phyloP scores from a whole-genome alignment of 2,329 filamentous ascomycete species.

The Leptodontidium sp. region DNA sequence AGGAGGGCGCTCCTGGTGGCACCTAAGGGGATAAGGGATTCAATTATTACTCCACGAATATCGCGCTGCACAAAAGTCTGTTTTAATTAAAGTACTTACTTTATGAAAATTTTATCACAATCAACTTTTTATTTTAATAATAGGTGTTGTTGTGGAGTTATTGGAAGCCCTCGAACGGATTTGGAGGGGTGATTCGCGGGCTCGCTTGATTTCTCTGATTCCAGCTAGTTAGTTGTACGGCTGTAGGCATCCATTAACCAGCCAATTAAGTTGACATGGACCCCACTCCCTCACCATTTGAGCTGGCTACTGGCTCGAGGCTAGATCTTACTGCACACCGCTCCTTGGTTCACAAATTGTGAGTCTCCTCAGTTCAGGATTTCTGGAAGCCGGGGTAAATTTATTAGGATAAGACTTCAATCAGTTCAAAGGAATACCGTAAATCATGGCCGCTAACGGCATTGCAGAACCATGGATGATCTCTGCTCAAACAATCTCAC shows the following conservation, averaged over 20 bases:
- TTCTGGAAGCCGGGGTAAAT: neutral
- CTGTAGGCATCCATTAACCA: neutral
- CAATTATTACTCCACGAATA: no score
- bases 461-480: conserved; percentile 2
- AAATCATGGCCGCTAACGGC: neutral
- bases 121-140: no score
- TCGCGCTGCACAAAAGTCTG: no score
- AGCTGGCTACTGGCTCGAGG: conserved; percentile 3
- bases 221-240: no score
- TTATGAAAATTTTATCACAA: no score
- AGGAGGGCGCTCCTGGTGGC: no score
- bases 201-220: no score
- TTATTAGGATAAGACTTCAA: neutral
- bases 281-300: neutral
- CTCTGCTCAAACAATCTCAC: conserved; percentile 5
- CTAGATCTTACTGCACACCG: neutral
- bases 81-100: no score
- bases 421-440: neutral
- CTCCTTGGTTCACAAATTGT: neutral
- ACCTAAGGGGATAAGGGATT: no score
- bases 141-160: no score
- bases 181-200: no score
- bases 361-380: neutral
- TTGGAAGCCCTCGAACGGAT: no score
- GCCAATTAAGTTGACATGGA: neutral